phyloP scores from a whole-genome alignment of 805 yeast genomes.

The Candida saitoana region DNA sequence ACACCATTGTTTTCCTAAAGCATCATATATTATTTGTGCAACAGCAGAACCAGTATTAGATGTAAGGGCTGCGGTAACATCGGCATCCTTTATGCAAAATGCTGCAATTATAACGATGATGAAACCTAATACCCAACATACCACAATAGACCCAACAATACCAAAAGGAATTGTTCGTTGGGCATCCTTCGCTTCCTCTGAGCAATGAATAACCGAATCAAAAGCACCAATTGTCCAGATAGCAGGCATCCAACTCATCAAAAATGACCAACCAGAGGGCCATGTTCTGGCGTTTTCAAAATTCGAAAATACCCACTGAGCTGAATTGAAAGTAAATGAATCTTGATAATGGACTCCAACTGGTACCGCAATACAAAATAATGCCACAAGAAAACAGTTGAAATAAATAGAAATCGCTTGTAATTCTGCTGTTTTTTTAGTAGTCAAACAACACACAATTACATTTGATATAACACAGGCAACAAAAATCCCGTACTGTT shows the following conservation, averaged over 20 bases:
- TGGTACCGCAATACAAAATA: slow-evolving; percentile 60
- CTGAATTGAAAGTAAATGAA: slow-evolving; percentile 13
- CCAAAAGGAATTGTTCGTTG: slow-evolving; percentile 60
- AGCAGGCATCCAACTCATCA: slow-evolving; percentile 55
- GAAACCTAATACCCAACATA: slow-evolving; percentile 55
- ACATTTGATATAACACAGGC: slow-evolving; percentile 54
- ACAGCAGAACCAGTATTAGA: slow-evolving; percentile 53
- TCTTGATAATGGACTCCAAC: slow-evolving; percentile 41
- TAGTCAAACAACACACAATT: slow-evolving; percentile 48
- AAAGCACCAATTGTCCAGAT: slow-evolving; percentile 73
- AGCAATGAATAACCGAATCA: slow-evolving; percentile 65
- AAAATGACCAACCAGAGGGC: slow-evolving; percentile 36
- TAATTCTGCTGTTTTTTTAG: slow-evolving; percentile 49
- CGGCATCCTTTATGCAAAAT: slow-evolving; percentile 48
- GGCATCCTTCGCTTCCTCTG: slow-evolving; percentile 63
- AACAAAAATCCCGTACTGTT: slow-evolving; percentile 58
- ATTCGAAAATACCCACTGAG: slow-evolving; percentile 49
- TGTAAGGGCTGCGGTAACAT: slow-evolving; percentile 31
- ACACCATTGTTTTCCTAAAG: slow-evolving; percentile 59
- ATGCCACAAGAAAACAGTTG: slow-evolving; percentile 47
- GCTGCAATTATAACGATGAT: slow-evolving; percentile 45
- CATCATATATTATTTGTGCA: slow-evolving; percentile 57
- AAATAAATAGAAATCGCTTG: slow-evolving; percentile 55
- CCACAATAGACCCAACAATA: slow-evolving; percentile 50
- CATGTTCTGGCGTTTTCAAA: slow-evolving; percentile 39